A percentile compares a stretch with the other conserved stretches of the same genome.
Evolutionary conservation across 352 stramenopile genomes (phyloP).

Genomic region (Globisporangium nagaii): DNA sequence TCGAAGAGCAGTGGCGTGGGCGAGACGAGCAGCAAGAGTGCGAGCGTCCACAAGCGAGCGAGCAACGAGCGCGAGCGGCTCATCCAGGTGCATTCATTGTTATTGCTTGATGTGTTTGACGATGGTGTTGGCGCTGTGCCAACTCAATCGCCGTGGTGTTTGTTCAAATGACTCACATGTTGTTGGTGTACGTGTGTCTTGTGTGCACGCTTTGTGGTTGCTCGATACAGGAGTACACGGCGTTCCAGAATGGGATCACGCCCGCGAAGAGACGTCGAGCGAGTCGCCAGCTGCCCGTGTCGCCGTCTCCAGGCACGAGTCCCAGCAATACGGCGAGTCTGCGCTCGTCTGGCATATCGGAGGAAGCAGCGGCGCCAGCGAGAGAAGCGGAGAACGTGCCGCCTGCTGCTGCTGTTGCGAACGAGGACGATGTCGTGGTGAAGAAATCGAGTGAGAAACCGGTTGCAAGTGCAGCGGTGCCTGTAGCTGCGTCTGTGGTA

Average conservation of each 20-base stretch:
- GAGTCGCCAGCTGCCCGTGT: neutral
- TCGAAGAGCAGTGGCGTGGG: neutral
- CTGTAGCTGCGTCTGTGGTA: neutral
- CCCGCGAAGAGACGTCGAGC: constrained; percentile 1
- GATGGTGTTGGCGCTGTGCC: neutral
- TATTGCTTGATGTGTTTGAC: neutral
- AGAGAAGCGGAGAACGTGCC: constrained; percentile 1
- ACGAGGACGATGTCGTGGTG: no score
- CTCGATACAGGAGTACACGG: constrained; percentile 7
- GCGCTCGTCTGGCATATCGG: neutral
- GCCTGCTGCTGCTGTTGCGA: neutral
- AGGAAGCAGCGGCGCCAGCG: neutral
- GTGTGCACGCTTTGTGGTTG: no score
- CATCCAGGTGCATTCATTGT: constrained; percentile 2
- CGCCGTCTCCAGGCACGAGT: neutral
- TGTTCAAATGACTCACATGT: no score
- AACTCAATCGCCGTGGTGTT: no score
- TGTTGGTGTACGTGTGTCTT: neutral
- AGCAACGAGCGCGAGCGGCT: constrained; percentile 6
- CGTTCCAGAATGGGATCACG: constrained; percentile 6
- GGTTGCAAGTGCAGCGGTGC: neutral
- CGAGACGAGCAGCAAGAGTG: neutral
- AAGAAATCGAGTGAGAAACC: no score
- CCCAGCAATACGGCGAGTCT: neutral
- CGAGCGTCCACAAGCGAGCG: constrained; percentile 6